Conservation (phyloP, 352 stramenopile species). For the Globisporangium acanthophoron region DNA sequence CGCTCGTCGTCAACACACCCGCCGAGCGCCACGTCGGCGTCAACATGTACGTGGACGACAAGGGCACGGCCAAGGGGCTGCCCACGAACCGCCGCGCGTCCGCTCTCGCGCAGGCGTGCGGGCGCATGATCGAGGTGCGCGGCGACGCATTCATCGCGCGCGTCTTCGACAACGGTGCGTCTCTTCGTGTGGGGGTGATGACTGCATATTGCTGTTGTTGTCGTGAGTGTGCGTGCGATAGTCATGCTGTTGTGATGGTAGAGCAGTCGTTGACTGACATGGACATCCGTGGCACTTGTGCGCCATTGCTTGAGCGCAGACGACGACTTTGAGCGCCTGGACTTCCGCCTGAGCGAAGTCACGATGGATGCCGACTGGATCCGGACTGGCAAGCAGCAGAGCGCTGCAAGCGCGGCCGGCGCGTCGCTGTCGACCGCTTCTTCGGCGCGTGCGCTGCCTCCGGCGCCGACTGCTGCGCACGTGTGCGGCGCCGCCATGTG, state of each 20-base stretch:
- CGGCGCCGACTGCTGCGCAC: constrained; percentile 23
- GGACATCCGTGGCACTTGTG: too few relatives aligned
- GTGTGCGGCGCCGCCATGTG: constrained; percentile 65
- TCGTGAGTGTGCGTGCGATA: not conserved
- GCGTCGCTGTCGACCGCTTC: constrained; percentile 21
- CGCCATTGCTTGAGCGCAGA: constrained; percentile 23
- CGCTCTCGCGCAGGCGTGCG: constrained; percentile 75
- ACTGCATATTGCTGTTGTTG: not conserved
- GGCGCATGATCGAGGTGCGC: constrained; percentile 79
- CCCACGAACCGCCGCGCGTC: constrained; percentile 74
- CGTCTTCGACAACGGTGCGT: constrained; percentile 81
- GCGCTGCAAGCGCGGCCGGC: constrained; percentile 17
- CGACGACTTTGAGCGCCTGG: constrained; percentile 77
- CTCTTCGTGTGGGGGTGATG: not conserved
- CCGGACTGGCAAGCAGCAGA: constrained; percentile 52
- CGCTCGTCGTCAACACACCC: constrained; percentile 78
- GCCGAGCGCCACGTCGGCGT: constrained; percentile 66
- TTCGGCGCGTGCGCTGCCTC: constrained; percentile 20
- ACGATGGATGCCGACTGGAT: constrained; percentile 64
- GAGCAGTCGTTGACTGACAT: not conserved
- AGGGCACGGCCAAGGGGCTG: constrained; percentile 81
- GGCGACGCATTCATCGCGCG: constrained; percentile 86
- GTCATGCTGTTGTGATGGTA: not conserved
- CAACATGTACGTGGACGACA: constrained; percentile 91
- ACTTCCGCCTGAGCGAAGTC: constrained; percentile 71